phyloP scores from a whole-genome alignment of 805 yeast genomes.

The Limtongozyma cylindracea region DNA sequence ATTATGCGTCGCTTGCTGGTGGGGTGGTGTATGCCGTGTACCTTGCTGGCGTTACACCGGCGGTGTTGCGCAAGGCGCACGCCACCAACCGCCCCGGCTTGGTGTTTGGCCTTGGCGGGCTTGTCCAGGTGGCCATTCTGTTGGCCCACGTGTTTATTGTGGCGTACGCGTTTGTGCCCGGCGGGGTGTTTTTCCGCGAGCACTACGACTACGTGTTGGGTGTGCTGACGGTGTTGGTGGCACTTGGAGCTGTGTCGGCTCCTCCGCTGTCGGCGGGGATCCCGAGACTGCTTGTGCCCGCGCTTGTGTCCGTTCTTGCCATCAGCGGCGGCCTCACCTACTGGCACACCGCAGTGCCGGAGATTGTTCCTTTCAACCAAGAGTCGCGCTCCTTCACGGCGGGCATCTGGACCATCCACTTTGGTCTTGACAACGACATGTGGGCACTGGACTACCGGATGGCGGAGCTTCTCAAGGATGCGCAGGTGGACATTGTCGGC shows the following conservation, averaged over 20 bases:
- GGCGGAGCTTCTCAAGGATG: conserved; percentile 59
- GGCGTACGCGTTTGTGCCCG: conserved; percentile 96
- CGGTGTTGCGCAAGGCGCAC: too few relatives aligned
- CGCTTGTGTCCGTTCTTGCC: conserved; percentile 14
- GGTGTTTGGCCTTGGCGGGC: conserved; percentile 25
- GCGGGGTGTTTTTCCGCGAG: conserved; percentile 72
- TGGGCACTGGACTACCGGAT: conserved; percentile 91
- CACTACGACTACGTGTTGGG: conserved; percentile 57
- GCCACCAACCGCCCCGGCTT: conserved; percentile 30
- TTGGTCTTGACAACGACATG: conserved; percentile 92
- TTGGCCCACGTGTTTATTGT: conserved; percentile 90
- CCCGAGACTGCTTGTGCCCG: too few relatives aligned
- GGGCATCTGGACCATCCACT: conserved; percentile 97
- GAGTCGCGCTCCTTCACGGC: conserved; percentile 43
- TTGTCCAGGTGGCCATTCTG: conserved; percentile 22
- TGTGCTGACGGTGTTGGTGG: conserved; percentile 23
- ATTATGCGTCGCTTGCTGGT: conserved; percentile 59
- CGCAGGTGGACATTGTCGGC: conserved; percentile 81
- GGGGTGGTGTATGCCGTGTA: conserved; percentile 39
- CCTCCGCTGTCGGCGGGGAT: too few relatives aligned
- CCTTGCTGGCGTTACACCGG: conserved; percentile 31
- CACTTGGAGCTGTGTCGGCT: conserved; percentile 21
- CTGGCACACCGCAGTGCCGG: too few relatives aligned
- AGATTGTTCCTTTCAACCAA: too few relatives aligned
- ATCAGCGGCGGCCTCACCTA: conserved; percentile 33